Percentiles rank a stretch among this genome's conserved stretches.
phyloP scores from a whole-genome alignment of 2,329 filamentous ascomycete species.

The Colletotrichum neosansevieriae region DNA sequence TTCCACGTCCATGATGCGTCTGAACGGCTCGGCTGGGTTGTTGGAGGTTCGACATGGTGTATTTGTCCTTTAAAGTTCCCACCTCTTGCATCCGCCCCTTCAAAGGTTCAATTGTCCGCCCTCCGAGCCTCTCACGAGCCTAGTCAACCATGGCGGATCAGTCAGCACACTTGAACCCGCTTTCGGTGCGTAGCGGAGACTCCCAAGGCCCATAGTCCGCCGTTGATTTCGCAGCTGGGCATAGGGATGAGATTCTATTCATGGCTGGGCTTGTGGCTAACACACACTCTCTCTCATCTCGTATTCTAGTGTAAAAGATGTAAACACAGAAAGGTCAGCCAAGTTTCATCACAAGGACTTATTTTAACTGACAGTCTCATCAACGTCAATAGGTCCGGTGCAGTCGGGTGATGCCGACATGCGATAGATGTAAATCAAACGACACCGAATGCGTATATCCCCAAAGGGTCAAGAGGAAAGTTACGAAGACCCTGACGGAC shows the following conservation, averaged over 20 bases:
- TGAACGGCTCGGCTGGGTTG: slow-evolving; percentile 7
- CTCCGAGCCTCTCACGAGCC: not conserved
- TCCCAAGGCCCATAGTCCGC: slow-evolving; percentile 22
- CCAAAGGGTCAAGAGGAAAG: slow-evolving; percentile 44
- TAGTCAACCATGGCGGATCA: slow-evolving; percentile 23
- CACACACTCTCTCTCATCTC: not conserved
- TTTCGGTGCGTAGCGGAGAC: slow-evolving; percentile 33
- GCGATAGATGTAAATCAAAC: slow-evolving; percentile 45
- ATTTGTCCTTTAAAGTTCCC: slow-evolving; percentile 22
- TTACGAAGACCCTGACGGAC: slow-evolving; percentile 39
- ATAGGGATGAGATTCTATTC: not conserved
- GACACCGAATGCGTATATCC: slow-evolving; percentile 47
- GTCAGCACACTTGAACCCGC: slow-evolving; percentile 28
- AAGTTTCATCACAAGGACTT: no score
- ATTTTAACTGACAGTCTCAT: not conserved
- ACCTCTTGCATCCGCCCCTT: not conserved
- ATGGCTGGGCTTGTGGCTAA: slow-evolving; percentile 5
- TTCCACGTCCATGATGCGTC: slow-evolving; percentile 10
- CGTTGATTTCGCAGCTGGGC: not conserved
- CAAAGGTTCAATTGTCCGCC: slow-evolving; percentile 4
- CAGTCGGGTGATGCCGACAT: slow-evolving; percentile 47
- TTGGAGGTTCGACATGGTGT: slow-evolving; percentile 1
- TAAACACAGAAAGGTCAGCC: slow-evolving; percentile 31
- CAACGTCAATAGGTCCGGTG: slow-evolving; percentile 44
- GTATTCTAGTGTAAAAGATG: slow-evolving; percentile 24